Percentiles rank a stretch among this genome's conserved stretches.
phyloP scores from a whole-genome alignment of 2,329 filamentous ascomycete species.

The Epichloe festucae region DNA sequence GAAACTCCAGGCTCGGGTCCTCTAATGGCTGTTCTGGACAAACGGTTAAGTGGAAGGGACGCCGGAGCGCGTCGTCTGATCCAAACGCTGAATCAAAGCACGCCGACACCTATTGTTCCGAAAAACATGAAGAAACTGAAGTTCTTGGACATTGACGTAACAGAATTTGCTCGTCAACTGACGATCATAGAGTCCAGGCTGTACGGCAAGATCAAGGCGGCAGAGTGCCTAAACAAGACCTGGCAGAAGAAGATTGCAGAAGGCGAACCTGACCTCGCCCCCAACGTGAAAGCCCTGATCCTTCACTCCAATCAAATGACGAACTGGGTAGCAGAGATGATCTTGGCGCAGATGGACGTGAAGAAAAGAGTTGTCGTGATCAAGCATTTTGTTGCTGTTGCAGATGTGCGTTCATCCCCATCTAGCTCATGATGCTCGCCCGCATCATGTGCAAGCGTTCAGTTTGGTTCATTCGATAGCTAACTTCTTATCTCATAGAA shows the following conservation, averaged over 20 bases:
- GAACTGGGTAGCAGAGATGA: slow-evolving; percentile 99
- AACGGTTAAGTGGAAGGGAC: slow-evolving; percentile 79
- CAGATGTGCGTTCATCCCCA: slow-evolving; percentile 57
- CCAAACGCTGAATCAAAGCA: slow-evolving; percentile 69
- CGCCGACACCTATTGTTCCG: slow-evolving; percentile 79
- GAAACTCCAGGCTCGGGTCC: slow-evolving; percentile 81
- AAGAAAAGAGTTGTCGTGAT: slow-evolving; percentile 95
- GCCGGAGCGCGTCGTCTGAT: slow-evolving; percentile 75
- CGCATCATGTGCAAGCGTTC: background rate
- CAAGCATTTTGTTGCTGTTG: slow-evolving; percentile 93
- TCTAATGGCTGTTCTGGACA: slow-evolving; percentile 76
- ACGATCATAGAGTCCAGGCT: slow-evolving; percentile 93
- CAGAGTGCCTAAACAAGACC: slow-evolving; percentile 94
- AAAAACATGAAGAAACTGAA: slow-evolving; percentile 99
- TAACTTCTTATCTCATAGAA: slow-evolving; percentile 41
- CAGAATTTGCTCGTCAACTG: slow-evolving; percentile 92
- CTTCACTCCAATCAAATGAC: slow-evolving; percentile 97
- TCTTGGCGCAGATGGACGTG: slow-evolving; percentile 83
- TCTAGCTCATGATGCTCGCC: background rate
- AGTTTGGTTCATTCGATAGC: slow-evolving; percentile 6
- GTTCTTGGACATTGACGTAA: slow-evolving; percentile 91
- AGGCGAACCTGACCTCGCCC: slow-evolving; percentile 70
- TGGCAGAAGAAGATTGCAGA: slow-evolving; percentile 93
- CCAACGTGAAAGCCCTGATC: slow-evolving; percentile 92
- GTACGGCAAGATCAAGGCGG: slow-evolving; percentile 91